These are phyloP conservation scores for Penicillium silybi DNA, from an alignment of 495 filamentous ascomycete species.

Conservation along the genomic window DNA sequence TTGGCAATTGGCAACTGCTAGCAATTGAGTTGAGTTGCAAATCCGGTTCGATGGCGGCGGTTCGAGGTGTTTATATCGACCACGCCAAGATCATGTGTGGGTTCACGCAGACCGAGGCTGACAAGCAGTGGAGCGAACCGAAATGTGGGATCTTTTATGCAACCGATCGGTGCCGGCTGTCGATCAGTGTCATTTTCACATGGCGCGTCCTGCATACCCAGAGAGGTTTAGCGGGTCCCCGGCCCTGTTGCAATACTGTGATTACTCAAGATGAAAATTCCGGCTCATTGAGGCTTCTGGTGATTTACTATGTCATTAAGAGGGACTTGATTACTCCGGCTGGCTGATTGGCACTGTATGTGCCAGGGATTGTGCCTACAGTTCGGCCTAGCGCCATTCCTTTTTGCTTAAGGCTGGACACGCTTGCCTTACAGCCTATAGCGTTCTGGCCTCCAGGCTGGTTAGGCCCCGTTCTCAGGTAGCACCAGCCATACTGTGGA, in stretches of 20 bases:
- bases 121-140: background rate
- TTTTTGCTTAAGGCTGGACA: no score
- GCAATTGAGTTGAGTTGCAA: no score
- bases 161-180: slow-evolving; percentile 5
- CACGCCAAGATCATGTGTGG: slow-evolving; percentile 10
- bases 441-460: no score
- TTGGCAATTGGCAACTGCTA: no score
- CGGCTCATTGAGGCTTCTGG: background rate
- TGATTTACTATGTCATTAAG: background rate
- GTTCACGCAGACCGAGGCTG: slow-evolving; percentile 10
- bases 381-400: no score
- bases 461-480: no score
- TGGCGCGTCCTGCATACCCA: slow-evolving; percentile 23
- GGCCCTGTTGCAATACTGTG: background rate
- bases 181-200: slow-evolving; percentile 15
- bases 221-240: no score
- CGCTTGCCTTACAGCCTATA: no score
- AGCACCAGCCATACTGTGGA: no score
- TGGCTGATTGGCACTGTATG: background rate
- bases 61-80: slow-evolving; percentile 1
- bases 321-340: background rate
- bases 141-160: background rate
- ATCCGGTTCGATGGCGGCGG: background rate
- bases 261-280: background rate
- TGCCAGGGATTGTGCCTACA: no score